These are phyloP conservation scores for Trichoderma reesei DNA, from an alignment of 495 filamentous ascomycete genomes.

Conservation along the genomic window DNA sequence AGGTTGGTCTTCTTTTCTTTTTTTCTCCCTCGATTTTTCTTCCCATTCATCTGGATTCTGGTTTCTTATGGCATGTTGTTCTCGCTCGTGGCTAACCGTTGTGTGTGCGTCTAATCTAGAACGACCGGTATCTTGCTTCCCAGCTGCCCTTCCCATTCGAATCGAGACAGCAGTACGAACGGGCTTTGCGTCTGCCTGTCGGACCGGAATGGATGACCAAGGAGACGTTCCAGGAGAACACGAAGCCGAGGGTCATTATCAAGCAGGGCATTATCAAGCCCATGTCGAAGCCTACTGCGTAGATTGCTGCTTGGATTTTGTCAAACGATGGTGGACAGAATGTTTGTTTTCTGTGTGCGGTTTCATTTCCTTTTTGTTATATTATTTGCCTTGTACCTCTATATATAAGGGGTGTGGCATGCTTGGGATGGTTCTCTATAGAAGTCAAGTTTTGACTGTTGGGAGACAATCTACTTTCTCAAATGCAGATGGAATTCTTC, in stretches of 20 bases:
- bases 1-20: constrained; percentile 44
- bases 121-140: constrained; percentile 75
- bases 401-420: background rate
- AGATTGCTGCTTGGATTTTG: background rate
- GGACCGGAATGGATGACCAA: constrained; percentile 95
- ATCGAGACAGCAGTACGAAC: constrained; percentile 79
- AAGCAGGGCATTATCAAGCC: constrained; percentile 89
- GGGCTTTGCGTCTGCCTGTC: constrained; percentile 73
- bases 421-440: background rate
- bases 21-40: background rate
- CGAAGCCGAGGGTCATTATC: constrained; percentile 84
- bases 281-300: constrained; percentile 68
- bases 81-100: no score
- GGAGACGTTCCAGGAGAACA: constrained; percentile 77
- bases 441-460: background rate
- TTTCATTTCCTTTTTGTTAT: background rate
- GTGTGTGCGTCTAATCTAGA: constrained; percentile 36
- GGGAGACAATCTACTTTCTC: background rate
- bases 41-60: no score
- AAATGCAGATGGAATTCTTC: background rate
- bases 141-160: constrained; percentile 81
- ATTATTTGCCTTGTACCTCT: background rate
- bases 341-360: background rate
- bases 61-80: no score
- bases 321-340: background rate